A percentile compares a stretch with the other conserved stretches of the same genome.
Evolutionary conservation across 192 early-diverging fungal species (phyloP).

Genomic region (Nowakowskiella sp.): DNA sequence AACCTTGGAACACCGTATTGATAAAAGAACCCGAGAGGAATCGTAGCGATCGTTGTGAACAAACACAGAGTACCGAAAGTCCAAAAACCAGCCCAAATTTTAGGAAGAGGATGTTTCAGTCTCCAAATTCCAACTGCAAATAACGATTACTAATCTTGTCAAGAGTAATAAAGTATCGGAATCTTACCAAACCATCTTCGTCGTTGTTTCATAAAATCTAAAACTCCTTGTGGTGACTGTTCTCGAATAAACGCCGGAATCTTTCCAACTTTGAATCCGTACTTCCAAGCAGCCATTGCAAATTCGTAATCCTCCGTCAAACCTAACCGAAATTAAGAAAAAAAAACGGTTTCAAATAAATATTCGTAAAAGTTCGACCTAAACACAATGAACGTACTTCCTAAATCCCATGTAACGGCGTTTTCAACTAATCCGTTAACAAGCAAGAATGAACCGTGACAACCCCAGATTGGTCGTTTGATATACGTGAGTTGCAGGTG

Average conservation of each 20-base stretch:
- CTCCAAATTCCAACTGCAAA: slow-evolving; percentile 48
- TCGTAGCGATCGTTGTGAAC: slow-evolving; percentile 33
- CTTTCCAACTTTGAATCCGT: slow-evolving; percentile 40
- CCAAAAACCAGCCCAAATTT: slow-evolving; percentile 50
- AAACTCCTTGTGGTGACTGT: slow-evolving; percentile 40
- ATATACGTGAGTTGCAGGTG: slow-evolving; percentile 52
- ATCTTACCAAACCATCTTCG: slow-evolving; percentile 49
- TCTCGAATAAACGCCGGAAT: slow-evolving; percentile 45
- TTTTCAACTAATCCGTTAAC: slow-evolving; percentile 50
- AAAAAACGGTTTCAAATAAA: neutral
- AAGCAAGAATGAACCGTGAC: slow-evolving; percentile 46
- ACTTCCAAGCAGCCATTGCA: slow-evolving; percentile 41
- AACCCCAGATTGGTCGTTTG: slow-evolving; percentile 45
- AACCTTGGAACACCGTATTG: slow-evolving; percentile 7
- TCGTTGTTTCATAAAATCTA: slow-evolving; percentile 53
- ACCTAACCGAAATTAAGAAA: slow-evolving; percentile 7
- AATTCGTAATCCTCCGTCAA: slow-evolving; percentile 53
- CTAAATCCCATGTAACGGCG: slow-evolving; percentile 49
- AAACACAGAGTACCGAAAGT: slow-evolving; percentile 38
- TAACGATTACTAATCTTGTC: no score
- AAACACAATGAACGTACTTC: slow-evolving; percentile 19
- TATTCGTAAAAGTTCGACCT: neutral
- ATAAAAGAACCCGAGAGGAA: slow-evolving; percentile 30
- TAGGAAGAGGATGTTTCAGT: slow-evolving; percentile 41
- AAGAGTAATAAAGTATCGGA: no score